Evolutionary conservation across 2,329 filamentous ascomycete genomes (phyloP).

Genomic region (Fusarium praegraminearum): DNA sequence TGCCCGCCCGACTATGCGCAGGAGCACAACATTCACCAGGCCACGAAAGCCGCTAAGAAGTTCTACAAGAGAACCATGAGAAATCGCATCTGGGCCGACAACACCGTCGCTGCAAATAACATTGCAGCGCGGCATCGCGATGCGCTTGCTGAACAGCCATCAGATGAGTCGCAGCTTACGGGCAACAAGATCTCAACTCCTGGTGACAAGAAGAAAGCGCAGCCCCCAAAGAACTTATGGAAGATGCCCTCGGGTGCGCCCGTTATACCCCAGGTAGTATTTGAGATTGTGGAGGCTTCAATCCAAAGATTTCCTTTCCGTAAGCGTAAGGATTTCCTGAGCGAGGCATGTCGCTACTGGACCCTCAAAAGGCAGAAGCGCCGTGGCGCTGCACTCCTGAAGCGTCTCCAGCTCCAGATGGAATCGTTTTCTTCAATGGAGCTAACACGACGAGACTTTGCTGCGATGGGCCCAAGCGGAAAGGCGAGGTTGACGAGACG

Average conservation of each 20-base stretch:
- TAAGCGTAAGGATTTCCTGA: conserved; percentile 91
- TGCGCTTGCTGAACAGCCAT: conserved; percentile 73
- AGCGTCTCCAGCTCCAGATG: conserved; percentile 92
- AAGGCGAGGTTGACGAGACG: conserved; percentile 81
- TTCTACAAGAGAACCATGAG: conserved; percentile 93
- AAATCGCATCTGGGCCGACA: conserved; percentile 91
- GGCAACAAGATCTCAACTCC: conserved; percentile 82
- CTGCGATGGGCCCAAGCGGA: conserved; percentile 90
- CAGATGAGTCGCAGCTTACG: conserved; percentile 85
- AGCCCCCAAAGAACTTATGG: conserved; percentile 68
- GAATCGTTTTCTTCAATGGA: conserved; percentile 98
- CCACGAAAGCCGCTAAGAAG: conserved; percentile 84
- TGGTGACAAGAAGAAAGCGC: conserved; percentile 78
- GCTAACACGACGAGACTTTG: conserved; percentile 93
- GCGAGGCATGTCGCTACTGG: conserved; percentile 97
- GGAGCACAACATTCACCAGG: conserved; percentile 84
- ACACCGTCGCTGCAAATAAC: conserved; percentile 83
- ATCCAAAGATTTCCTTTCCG: conserved; percentile 82
- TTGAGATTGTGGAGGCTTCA: conserved; percentile 85
- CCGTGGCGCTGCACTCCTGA: conserved; percentile 89
- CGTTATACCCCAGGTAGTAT: conserved; percentile 89
- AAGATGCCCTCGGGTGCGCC: conserved; percentile 94
- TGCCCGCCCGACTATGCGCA: conserved; percentile 89
- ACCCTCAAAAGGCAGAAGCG: conserved; percentile 95
- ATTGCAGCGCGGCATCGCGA: conserved; percentile 79